Conservation (phyloP, 163 green algal genomes). For the Chlorella variabilis region DNA sequence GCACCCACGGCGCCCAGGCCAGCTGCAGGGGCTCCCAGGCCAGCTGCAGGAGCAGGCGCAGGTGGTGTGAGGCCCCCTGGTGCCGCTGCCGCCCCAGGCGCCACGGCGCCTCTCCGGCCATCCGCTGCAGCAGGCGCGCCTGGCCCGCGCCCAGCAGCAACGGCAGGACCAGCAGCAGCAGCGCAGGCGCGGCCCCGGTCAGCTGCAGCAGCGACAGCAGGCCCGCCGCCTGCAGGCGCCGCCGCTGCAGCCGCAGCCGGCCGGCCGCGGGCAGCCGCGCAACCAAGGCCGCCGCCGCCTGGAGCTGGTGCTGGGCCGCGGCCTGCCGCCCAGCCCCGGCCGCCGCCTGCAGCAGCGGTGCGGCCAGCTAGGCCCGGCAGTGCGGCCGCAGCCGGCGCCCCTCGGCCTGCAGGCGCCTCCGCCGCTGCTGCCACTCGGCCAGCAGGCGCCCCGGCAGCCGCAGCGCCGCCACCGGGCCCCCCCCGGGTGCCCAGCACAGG, state of each 20-base stretch:
- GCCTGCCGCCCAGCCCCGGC: neutral
- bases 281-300: neutral
- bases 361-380: neutral
- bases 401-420: neutral
- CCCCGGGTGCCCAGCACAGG: neutral
- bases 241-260: neutral
- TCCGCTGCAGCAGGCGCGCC: neutral
- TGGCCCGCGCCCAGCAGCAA: neutral
- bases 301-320: neutral
- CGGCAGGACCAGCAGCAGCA: neutral
- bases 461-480: neutral
- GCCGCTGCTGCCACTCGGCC: neutral
- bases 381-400: neutral
- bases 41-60: no score
- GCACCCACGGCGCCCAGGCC: neutral
- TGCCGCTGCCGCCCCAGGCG: neutral
- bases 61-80: no score
- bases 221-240: no score
- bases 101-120: neutral
- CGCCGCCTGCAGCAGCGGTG: neutral
- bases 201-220: neutral
- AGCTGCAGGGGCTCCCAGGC: no score
- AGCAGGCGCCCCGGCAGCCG: neutral
- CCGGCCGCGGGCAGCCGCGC: neutral
- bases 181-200: neutral